Evolutionary conservation across 2,329 filamentous ascomycete species (phyloP), one percentile per base, ranked within the genome.

Genomic region (Epichloe uncinata): DNA sequence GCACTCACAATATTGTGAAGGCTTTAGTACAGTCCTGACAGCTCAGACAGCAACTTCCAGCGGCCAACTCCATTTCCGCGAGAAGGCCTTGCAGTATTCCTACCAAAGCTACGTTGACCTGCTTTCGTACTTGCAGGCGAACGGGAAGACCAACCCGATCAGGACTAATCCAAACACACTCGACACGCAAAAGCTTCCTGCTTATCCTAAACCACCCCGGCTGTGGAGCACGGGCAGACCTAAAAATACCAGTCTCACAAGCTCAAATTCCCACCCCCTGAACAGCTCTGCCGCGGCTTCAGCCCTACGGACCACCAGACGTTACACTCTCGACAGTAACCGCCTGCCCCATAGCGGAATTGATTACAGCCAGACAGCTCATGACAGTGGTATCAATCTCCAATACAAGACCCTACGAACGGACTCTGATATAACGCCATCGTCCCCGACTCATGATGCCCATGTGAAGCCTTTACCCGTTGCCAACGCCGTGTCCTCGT

Each of bases 41-140:
- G 35, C 35, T 18, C 44, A 42, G 22, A 41, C 22, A 45, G 11
- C 22, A 6, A 45, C n/a, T 8, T 16, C 40, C 15, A 35, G 34
- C 16, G 42, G 33, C 12, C 44, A 48, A 11, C 9, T 20, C 11
- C 33, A 42, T 8, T 87, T 87, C 60, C 82, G 80, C 55, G 84
- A 88, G 55, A 83, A 79, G 54, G 78, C 79, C 2, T 67, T 89
- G 22, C 71, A 76, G 13, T 82, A 81, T 67, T 85, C 85, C n/a
- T 82, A 89, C 61, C 74, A 74, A 55, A 77, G 82, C 34, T 90
- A 90, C 63, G 72, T 85, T 45, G 82, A 87, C 54, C 73, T 91
- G 7, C 68, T 90, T 3, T 68, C 79, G 9, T 79, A 78, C 55
- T 70, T 86, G 6, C 79, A 85, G 53, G 74, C 78, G 48, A 71